phyloP scores from a whole-genome alignment of 1,139 yeast species.

The Pneumocystis jirovecii region DNA sequence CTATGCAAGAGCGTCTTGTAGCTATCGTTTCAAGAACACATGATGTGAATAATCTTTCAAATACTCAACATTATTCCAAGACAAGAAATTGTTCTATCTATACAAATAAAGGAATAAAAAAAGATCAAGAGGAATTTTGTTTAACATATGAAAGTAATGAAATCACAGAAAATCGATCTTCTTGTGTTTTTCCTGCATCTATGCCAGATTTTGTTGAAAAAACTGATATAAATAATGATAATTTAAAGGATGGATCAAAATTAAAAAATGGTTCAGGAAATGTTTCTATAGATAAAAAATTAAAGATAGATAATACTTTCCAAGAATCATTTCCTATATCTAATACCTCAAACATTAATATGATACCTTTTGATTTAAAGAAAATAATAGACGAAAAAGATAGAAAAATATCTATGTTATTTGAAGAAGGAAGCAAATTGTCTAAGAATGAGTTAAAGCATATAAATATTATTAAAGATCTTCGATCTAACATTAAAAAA shows the following conservation, averaged over 20 bases:
- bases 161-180: neutral
- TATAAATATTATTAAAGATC: constrained; percentile 49
- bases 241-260: neutral
- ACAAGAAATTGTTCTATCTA: neutral
- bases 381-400: constrained; percentile 36
- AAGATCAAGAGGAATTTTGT: neutral
- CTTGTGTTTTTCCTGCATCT: neutral
- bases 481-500: constrained; percentile 34
- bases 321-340: neutral
- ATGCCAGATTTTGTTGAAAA: neutral
- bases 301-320: neutral
- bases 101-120: neutral
- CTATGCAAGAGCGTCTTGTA: neutral
- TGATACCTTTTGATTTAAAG: constrained; percentile 3
- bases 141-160: neutral
- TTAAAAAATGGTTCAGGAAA: neutral
- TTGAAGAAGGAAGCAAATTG: constrained; percentile 66
- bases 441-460: constrained; percentile 61
- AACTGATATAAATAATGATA: neutral
- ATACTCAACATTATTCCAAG: neutral
- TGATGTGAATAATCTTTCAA: neutral
- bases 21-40: neutral
- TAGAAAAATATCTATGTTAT: constrained; percentile 39
- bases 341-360: neutral
- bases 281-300: neutral